Evolutionary conservation across 306 rosid genomes (phyloP).

Genomic region (Citrullus colocynthis): DNA sequence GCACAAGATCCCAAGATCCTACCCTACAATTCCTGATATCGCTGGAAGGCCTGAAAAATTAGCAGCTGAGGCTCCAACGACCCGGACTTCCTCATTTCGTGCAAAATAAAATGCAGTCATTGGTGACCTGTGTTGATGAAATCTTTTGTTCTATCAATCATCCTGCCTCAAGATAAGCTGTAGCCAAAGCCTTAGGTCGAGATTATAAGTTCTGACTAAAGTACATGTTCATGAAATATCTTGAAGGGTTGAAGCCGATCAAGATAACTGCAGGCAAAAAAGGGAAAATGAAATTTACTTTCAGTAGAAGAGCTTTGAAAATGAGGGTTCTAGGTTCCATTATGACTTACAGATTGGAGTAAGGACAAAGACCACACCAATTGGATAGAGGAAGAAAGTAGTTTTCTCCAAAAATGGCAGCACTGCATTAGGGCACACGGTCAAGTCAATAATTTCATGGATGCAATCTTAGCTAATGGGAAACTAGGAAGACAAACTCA

Average conservation of each 20-base stretch:
- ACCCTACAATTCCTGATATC: conserved; percentile 31
- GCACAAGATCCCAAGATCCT: conserved; percentile 29
- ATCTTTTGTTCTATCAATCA: conserved; percentile 24
- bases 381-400: conserved; percentile 86
- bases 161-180: conserved; percentile 28
- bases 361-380: conserved; percentile 73
- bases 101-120: conserved; percentile 7
- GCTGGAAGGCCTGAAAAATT: conserved; percentile 28
- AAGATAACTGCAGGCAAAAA: conserved; percentile 61
- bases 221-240: conserved; percentile 83
- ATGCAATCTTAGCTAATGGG: not conserved
- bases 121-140: conserved; percentile 15
- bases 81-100: conserved; percentile 9
- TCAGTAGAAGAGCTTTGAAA: conserved; percentile 15
- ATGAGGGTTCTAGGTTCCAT: conserved; percentile 12
- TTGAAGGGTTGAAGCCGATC: conserved; percentile 97
- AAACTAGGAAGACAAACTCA: not conserved
- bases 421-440: conserved; percentile 42
- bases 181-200: conserved; percentile 8
- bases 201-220: conserved; percentile 60
- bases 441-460: conserved; percentile 1
- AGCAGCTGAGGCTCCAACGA: not conserved
- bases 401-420: conserved; percentile 95
- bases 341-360: conserved; percentile 89
- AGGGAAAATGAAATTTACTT: not conserved